Percentiles rank a stretch among this genome's conserved stretches.
These are phyloP conservation scores for Solanum pinnatisectum DNA, from an alignment of 257 asterid species.

Conservation along the genomic window DNA sequence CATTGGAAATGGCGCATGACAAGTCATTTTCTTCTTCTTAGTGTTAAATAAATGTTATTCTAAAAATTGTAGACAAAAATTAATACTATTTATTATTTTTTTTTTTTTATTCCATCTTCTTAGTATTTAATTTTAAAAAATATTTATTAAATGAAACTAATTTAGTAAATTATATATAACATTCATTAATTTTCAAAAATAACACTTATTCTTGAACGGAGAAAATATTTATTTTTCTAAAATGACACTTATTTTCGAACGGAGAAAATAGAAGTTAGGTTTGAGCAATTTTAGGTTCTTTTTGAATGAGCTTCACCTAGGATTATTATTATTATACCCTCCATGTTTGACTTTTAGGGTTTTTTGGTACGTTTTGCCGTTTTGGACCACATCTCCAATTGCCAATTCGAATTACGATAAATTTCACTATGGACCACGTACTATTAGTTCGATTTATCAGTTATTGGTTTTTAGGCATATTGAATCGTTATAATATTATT, in stretches of 20 bases:
- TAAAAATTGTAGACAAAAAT: too few relatives aligned
- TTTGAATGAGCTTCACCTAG: neutral
- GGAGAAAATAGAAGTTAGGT: neutral
- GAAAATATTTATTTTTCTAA: neutral
- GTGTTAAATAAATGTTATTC: neutral
- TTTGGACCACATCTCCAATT: neutral
- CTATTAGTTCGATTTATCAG: too few relatives aligned
- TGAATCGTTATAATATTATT: too few relatives aligned
- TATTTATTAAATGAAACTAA: too few relatives aligned
- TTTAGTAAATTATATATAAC: too few relatives aligned
- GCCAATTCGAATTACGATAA: neutral
- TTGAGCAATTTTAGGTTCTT: neutral
- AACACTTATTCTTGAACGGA: too few relatives aligned
- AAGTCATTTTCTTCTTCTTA: neutral
- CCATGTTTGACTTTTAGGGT: neutral
- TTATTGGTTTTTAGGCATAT: too few relatives aligned
- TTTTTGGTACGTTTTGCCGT: neutral
- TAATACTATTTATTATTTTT: too few relatives aligned
- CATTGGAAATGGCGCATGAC: neutral
- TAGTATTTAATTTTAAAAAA: too few relatives aligned
- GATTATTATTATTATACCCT: neutral
- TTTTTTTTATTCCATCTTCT: too few relatives aligned
- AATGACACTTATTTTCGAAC: too few relatives aligned
- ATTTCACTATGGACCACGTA: neutral
- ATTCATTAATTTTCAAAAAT: too few relatives aligned